Evolutionary conservation across 371 early-diverging fungal species (phyloP).

Genomic region (Choanephora cucurbitarum): DNA sequence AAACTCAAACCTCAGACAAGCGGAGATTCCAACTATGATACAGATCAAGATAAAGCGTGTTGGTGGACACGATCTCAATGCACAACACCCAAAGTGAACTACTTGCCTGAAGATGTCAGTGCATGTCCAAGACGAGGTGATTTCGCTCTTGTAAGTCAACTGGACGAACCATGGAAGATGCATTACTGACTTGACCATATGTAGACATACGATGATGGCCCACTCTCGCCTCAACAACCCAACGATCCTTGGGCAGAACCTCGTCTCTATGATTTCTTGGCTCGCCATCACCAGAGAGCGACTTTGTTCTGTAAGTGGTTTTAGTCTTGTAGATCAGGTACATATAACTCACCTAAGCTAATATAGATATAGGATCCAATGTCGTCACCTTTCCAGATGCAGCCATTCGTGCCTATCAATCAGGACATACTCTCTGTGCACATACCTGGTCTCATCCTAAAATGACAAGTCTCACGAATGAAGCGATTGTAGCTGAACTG

Average conservation of each 20-base stretch:
- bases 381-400: conserved; percentile 44
- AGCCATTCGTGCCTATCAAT: conserved; percentile 40
- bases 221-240: conserved; percentile 25
- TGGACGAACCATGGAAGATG: no score
- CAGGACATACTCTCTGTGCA: conserved; percentile 46
- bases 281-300: conserved; percentile 11
- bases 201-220: conserved; percentile 42
- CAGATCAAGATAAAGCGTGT: conserved; percentile 29
- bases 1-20: conserved; percentile 23
- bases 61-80: conserved; percentile 47
- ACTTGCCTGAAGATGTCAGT: conserved; percentile 42
- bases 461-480: conserved; percentile 53
- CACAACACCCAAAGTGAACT: conserved; percentile 31
- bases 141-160: conserved; percentile 40
- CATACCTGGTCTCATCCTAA: conserved; percentile 64
- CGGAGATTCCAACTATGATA: conserved; percentile 19
- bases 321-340: not conserved
- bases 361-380: conserved; percentile 42
- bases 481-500: conserved; percentile 55
- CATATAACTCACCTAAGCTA: no score
- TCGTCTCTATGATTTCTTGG: conserved; percentile 42
- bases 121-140: conserved; percentile 38
- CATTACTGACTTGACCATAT: no score
- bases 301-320: conserved; percentile 27
- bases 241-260: conserved; percentile 37